Conservation (phyloP, 2,329 filamentous ascomycete genomes). For the Microdochium paspali region DNA sequence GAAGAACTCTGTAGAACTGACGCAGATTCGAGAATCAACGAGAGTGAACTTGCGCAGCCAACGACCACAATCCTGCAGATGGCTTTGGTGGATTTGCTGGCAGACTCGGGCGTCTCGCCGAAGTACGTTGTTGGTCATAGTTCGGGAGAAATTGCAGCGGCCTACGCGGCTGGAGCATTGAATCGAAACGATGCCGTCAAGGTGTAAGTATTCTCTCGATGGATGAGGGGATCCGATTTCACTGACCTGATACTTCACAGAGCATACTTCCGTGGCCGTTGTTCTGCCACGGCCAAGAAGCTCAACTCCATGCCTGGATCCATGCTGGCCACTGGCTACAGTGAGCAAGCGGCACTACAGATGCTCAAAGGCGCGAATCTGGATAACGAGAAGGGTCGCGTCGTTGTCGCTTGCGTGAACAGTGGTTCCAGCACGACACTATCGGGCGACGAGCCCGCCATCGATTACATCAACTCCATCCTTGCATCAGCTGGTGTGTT, state of each 20-base stretch:
- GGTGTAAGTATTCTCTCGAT: too few relatives aligned
- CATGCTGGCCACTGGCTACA: too few relatives aligned
- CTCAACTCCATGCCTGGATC: too few relatives aligned
- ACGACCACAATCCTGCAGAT: conserved; percentile 36
- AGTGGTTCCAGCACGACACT: conserved; percentile 36
- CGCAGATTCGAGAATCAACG: conserved; percentile 3
- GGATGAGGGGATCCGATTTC: too few relatives aligned
- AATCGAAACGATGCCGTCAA: too few relatives aligned
- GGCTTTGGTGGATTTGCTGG: conserved; percentile 28
- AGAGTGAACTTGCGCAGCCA: conserved; percentile 16
- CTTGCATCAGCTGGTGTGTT: conserved; percentile 33
- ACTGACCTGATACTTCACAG: too few relatives aligned
- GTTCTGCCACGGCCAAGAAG: conserved; percentile 1
- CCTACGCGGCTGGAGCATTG: conserved; percentile 33
- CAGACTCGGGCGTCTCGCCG: conserved; percentile 21
- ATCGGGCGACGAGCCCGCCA: conserved; percentile 33
- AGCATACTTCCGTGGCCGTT: too few relatives aligned
- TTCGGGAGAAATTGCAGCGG: conserved; percentile 33
- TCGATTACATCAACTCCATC: conserved; percentile 25
- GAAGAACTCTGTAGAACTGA: not conserved
- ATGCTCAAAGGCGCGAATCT: too few relatives aligned
- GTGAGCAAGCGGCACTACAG: too few relatives aligned
- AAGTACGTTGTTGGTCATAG: conserved; percentile 26
- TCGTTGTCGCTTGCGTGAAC: conserved; percentile 26
- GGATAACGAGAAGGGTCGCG: conserved; percentile 14